Conservation (phyloP, 2,329 filamentous ascomycete species). For the Aspergillus arachidicola region DNA sequence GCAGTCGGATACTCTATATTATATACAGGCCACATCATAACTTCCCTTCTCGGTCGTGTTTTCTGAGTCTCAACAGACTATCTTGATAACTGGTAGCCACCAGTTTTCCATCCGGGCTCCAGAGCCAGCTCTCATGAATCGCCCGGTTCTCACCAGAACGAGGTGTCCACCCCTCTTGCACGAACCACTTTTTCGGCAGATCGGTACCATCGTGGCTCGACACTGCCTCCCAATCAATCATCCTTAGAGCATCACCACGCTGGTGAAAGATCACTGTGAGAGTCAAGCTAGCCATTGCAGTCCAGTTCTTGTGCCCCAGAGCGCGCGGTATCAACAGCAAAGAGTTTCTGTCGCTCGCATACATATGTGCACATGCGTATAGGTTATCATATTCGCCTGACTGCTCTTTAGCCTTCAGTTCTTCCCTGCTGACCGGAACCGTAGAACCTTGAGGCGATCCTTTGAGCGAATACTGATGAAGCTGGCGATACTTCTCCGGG, state of each 20-base stretch:
- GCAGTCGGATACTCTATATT: not conserved
- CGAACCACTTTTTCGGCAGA: conserved; percentile 48
- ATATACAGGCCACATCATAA: conserved; percentile 17
- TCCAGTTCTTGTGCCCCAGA: conserved; percentile 44
- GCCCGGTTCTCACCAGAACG: conserved; percentile 49
- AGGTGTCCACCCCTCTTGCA: conserved; percentile 53
- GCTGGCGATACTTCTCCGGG: conserved; percentile 43
- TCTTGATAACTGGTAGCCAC: conserved; percentile 55
- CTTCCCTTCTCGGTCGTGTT: conserved; percentile 20
- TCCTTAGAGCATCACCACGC: conserved; percentile 41
- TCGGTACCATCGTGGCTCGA: conserved; percentile 15
- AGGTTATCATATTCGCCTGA: conserved; percentile 52
- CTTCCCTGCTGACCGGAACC: conserved; percentile 19
- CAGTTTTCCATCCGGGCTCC: conserved; percentile 46
- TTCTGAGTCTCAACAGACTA: conserved; percentile 46
- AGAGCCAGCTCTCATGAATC: conserved; percentile 51
- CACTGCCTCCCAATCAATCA: conserved; percentile 40
- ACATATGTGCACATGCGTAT: conserved; percentile 61
- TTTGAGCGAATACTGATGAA: conserved; percentile 51
- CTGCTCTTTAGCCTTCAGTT: conserved; percentile 25
- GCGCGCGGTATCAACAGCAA: conserved; percentile 56
- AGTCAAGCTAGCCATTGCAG: conserved; percentile 50
- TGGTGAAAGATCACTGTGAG: conserved; percentile 54
- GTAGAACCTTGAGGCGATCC: conserved; percentile 41
- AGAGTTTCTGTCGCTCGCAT: conserved; percentile 59